Percentiles rank a stretch among this genome's conserved stretches.
Conservation (phyloP, 2,329 filamentous ascomycete species). For the Pseudocercospora cruenta region DNA sequence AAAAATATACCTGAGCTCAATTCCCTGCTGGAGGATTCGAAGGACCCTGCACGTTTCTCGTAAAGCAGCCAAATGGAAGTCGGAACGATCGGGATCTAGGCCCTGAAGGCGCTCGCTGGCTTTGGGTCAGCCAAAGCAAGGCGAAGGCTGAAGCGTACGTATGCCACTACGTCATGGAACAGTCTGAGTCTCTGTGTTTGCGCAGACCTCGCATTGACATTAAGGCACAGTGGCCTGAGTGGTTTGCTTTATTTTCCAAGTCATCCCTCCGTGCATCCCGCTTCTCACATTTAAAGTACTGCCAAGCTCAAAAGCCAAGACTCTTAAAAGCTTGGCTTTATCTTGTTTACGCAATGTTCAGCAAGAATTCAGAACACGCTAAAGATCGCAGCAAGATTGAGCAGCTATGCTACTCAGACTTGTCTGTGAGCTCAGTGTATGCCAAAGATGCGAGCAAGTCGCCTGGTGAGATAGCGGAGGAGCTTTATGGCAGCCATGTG, state of each 20-base stretch:
- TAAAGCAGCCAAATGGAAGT: not conserved
- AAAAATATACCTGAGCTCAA: not conserved
- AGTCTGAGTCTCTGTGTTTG: not conserved
- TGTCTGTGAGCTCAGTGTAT: slow-evolving; percentile 33
- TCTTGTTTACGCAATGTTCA: slow-evolving; percentile 4
- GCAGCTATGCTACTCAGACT: slow-evolving; percentile 26
- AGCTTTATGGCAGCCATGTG: slow-evolving; percentile 32
- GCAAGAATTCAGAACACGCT: slow-evolving; percentile 12
- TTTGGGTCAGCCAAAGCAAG: not conserved
- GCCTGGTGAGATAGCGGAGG: slow-evolving; percentile 32
- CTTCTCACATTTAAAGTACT: slow-evolving; percentile 4
- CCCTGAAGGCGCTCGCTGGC: not conserved
- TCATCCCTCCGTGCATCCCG: not conserved
- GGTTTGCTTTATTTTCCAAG: not conserved
- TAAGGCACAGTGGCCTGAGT: not conserved
- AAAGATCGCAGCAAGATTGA: slow-evolving; percentile 27
- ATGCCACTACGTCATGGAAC: slow-evolving; percentile 16
- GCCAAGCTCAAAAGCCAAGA: slow-evolving; percentile 6
- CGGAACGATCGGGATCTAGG: slow-evolving; percentile 1
- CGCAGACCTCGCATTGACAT: not conserved
- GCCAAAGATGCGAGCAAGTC: slow-evolving; percentile 30
- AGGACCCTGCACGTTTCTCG: not conserved
- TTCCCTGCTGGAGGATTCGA: not conserved
- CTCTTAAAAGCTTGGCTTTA: slow-evolving; percentile 17
- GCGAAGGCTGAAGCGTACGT: slow-evolving; percentile 14